Evolutionary conservation across 2,329 filamentous ascomycete genomes (phyloP), one percentile per base, ranked within the genome.

Genomic region (Tolypocladium pustulatum): DNA sequence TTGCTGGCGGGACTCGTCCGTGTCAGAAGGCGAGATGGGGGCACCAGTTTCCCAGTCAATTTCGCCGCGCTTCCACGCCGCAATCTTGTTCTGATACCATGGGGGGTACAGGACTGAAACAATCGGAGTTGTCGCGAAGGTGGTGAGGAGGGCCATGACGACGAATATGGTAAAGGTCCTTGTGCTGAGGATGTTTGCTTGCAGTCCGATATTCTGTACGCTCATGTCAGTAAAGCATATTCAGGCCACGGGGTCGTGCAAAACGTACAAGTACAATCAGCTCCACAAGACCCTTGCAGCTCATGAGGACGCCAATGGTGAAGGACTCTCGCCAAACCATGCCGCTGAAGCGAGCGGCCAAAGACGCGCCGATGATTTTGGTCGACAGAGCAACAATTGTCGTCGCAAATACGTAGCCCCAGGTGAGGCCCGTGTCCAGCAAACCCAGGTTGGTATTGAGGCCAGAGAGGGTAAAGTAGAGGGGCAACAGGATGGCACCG

Each of bases 261-360:
- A 36, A 27, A 65, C 85, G 74, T 78, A 92, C 90, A 72, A 96
- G 72, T n/a, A 97, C 92, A 70, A 97, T 97, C 57, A 97, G 77
- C 71, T 97, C 92, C 0, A 97, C 92, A 12, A 97, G 79, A 66
- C 93, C 93, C 72, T 97, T 97, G 73, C 93, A 97, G 73, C 90
- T 96, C 93, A 97, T 97, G 66, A 97, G 75, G 20, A 87, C 85
- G 17, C 93, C 93, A 64, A 97, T 94, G 1, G 90, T 85, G 37
- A 95, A 83, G 59, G 89, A 92, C 71, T 97, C 93, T 60, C 92
- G 83, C 93, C 93, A 97, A 1, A 95, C 81, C 56, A 97, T 78
- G 32, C 88, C 91, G 65, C 85, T 90, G 3, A 84, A 68, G 40
- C 85, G 83, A 0, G 93, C 91, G 9, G 92, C 91, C 1, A 95